Conservation (phyloP, 805 yeast genomes). For the Saccharomycopsis microspora region DNA sequence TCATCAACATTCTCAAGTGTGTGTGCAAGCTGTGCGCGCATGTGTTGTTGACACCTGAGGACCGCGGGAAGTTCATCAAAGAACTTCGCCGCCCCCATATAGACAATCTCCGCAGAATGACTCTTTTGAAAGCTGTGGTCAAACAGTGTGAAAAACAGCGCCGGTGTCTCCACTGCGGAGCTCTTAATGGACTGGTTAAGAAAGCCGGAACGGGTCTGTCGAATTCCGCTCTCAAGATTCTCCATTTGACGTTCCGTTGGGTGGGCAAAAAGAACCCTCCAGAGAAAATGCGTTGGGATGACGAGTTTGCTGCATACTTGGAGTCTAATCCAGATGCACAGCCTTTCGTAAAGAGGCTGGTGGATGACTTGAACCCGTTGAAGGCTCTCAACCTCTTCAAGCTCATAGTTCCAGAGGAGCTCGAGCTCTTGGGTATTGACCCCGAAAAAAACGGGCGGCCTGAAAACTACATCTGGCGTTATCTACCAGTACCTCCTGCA, state of each 20-base stretch:
- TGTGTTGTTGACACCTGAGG: constrained; percentile 59
- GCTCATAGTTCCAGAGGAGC: constrained; percentile 75
- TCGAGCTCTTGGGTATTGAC: constrained; percentile 87
- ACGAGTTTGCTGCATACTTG: constrained; percentile 69
- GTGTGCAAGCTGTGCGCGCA: constrained; percentile 86
- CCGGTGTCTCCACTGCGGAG: constrained; percentile 77
- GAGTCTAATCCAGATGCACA: constrained; percentile 79
- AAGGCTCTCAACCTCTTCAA: constrained; percentile 81
- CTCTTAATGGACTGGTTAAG: constrained; percentile 92
- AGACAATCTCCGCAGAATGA: constrained; percentile 90
- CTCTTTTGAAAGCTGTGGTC: constrained; percentile 63
- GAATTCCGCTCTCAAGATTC: constrained; percentile 87
- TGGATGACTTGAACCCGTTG: constrained; percentile 90
- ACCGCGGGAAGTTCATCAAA: constrained; percentile 54
- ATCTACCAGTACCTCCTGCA: constrained; percentile 97
- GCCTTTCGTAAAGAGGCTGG: constrained; percentile 72
- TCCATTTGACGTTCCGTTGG: constrained; percentile 95
- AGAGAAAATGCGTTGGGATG: constrained; percentile 81
- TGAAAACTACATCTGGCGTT: constrained; percentile 94
- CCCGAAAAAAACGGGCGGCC: constrained; percentile 85
- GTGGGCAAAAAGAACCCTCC: constrained; percentile 80
- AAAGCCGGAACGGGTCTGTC: constrained; percentile 89
- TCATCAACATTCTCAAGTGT: constrained; percentile 77
- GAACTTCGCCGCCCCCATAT: constrained; percentile 81
- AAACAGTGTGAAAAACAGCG: constrained; percentile 96